Percentiles rank a stretch among this genome's conserved stretches.
Evolutionary conservation across 768 basidiomycete genomes (phyloP).

Genomic region (Tulasnella sp.): DNA sequence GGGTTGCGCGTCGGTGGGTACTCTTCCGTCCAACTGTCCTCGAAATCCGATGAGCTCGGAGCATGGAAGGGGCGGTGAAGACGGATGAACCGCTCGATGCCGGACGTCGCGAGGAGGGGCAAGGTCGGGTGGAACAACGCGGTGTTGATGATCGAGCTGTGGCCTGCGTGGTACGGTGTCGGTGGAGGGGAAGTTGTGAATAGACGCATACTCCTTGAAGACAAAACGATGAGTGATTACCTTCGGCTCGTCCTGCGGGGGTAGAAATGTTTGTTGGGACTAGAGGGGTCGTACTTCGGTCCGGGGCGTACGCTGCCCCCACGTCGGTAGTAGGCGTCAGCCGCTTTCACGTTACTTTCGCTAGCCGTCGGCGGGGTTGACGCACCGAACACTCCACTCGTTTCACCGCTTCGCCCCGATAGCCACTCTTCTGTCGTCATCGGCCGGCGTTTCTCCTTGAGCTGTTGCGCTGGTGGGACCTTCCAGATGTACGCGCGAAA

Average conservation of each 20-base stretch:
- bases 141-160: conserved; percentile 19
- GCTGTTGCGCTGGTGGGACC: background rate
- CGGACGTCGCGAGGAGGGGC: conserved; percentile 17
- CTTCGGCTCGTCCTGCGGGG: background rate
- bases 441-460: background rate
- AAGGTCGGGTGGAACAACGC: conserved; percentile 22
- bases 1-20: background rate
- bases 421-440: background rate
- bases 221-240: background rate
- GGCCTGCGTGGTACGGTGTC: background rate
- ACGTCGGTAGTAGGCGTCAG: background rate
- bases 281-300: background rate
- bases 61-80: conserved; percentile 29
- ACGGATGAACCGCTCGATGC: conserved; percentile 24
- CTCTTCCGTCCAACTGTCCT: background rate
- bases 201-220: no score
- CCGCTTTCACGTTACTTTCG: background rate
- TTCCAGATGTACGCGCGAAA: background rate
- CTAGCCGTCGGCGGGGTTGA: background rate
- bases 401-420: background rate
- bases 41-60: background rate
- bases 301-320: background rate
- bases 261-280: background rate
- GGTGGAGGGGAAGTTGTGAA: no score
- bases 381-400: background rate